Evolutionary conservation across 495 filamentous ascomycete species (phyloP), one percentile per base, ranked within the genome.

Genomic region (Penicillium canescens): DNA sequence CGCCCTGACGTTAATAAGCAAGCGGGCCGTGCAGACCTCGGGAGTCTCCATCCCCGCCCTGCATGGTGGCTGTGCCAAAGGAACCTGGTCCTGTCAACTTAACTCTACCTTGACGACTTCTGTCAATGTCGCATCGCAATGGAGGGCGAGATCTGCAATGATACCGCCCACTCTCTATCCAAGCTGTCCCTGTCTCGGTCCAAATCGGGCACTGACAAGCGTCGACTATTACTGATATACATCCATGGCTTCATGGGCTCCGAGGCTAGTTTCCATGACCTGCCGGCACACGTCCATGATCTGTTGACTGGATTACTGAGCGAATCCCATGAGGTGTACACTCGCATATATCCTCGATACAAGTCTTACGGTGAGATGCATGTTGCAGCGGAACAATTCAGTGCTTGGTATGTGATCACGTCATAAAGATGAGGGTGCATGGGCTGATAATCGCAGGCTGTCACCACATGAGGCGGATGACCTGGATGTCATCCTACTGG

Each of bases 201-300:
- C 2, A 56, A 34, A 21, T 47, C 48, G 20, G 45, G 40, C 18
- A 34, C 38, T 23, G 50, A 21, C 12, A 73, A 65, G 51, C 63
- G 92, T 51, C 87, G 72, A 26, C 75, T 98, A 11, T 76, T 98
- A 1, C 59, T 96, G 9, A 71, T 98, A 20, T 96, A 91, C 65
- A 85, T 98, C 60, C 92, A 96, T 72, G 93, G 93, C 39, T 97
- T 96, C 74, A 90, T 92, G 83, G 93, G 93, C 24, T 87, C 88
- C 43, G 91, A 95, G 69, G 86, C 86, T 13, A 92, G 88, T 56
- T 98, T 98, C 61, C 85, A 87, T 53, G 86, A 85, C 24, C 93
- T 96, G 56, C 93, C 93, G 1, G 86, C 86, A 5, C 91, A 98
- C 69, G 80, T 96, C 0, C 93, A 98, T 71, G 81, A 84, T 63